Evolutionary conservation across 1,284 basidiomycete genomes (phyloP), one percentile per base, ranked within the genome.

Genomic region (Trametes sp.): DNA sequence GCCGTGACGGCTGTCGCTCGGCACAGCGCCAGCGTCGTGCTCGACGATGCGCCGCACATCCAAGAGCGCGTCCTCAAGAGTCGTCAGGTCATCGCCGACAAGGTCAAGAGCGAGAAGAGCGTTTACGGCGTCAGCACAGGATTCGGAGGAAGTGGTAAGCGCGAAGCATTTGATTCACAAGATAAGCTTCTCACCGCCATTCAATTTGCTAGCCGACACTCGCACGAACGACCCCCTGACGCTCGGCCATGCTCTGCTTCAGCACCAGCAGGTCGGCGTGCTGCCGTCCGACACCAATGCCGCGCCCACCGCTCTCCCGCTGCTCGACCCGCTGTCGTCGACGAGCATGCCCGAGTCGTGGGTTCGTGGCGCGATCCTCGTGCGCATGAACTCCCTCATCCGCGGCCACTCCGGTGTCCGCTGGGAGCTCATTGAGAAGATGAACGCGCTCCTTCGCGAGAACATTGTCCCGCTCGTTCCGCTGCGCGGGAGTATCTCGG

Each of bases 361-460:
- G 90, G 93, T 94, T n/a, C 88, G 93, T 54, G 94, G 91, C 16
- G 93, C 94, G 1, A 94, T 96, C 69, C 79, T 94, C 10, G 84
- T 96, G 65, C 89, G 94, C 68, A 89, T 93, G 81, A 96, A 95
- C 78, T 94, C 92, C 1, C 85, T 95, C 55, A 86, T 94, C 57
- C 87, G 93, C n/a, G 94, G 93, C 0, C 94, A 96, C 77, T 94
- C 92, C 36, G 94, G 92, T 50, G 89, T 96, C 10, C 85, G 94
- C 24, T 90, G 89, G 84, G 87, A 90, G 66, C 84, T 96, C 41
- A 85, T 96, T 60, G 84, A 94, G 74, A 88, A 88, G 70, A 93
- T 96, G 87, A 84, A 84, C 61, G 82, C 86, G 36, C 84, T 95
- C 57, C 84, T 96, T 54, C 78, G 81, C 50, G 86, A 87, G 65